A percentile compares a stretch with the other conserved stretches of the same genome.
Evolutionary conservation across 345 rosid species (phyloP).

Genomic region (Murraya paniculata): DNA sequence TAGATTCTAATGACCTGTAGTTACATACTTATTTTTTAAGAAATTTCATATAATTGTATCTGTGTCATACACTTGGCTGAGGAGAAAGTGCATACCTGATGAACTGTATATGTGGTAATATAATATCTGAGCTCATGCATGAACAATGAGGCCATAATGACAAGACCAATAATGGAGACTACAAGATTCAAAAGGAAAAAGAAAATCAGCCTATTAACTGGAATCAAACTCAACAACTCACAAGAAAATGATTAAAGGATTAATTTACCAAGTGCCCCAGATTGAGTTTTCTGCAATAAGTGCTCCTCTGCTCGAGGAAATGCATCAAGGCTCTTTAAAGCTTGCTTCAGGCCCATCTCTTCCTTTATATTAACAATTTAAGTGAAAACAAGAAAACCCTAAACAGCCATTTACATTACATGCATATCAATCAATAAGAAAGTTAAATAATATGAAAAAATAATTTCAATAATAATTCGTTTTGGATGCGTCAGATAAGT

Average conservation of each 20-base stretch:
- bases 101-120: slow-evolving; percentile 72
- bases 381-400: neutral
- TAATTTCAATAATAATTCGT: neutral
- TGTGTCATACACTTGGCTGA: neutral
- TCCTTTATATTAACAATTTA: neutral
- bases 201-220: neutral
- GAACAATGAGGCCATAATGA: slow-evolving; percentile 84
- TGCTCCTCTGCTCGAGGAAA: slow-evolving; percentile 99
- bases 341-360: slow-evolving; percentile 82
- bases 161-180: slow-evolving; percentile 85
- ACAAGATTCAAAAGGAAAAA: slow-evolving; percentile 13
- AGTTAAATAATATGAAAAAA: neutral
- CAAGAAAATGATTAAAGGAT: neutral
- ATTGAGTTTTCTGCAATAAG: slow-evolving; percentile 82
- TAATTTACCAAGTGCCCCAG: slow-evolving; percentile 83
- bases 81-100: slow-evolving; percentile 56
- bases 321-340: slow-evolving; percentile 80
- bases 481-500: neutral
- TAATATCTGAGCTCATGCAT: slow-evolving; percentile 87
- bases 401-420: neutral
- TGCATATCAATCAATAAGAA: neutral
- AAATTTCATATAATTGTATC: neutral
- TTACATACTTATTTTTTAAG: neutral
- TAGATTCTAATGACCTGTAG: neutral
- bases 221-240: neutral